Base-by-base conservation (phyloP, 1,284 basidiomycete species). In the Apiotrichum veenhuisii region DNA sequence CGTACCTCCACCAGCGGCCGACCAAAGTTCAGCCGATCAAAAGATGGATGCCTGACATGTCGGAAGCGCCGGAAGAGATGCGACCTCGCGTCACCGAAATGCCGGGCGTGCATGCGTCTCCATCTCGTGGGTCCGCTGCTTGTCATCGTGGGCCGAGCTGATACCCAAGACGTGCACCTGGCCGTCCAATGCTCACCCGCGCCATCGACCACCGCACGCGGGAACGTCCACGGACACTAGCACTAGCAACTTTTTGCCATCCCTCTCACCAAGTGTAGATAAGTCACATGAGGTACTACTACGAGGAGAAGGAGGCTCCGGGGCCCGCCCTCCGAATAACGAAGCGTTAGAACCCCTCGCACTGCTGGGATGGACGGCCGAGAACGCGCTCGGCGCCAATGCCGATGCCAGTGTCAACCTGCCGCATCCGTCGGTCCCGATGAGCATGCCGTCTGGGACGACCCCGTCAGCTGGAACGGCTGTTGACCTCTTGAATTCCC, bases 1-100 rank as follows among this genome's bases (percentile, higher is more conserved):
- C n/a, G n/a, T n/a, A n/a, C n/a, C 41, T 5, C 41, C 11, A 4
- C 20, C 41, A 42, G 10, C 20, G 34, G 41, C n/a, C 50, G 68
- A 9, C 45, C 17, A 10, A 68, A 70, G 41, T 64, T 65, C 23
- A 64, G 62, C 8, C 45, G 66, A 23, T 59, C 59, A 20, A 57
- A 58, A 49, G 37, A 44, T 8, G 65, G 64, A 12, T 67, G 66
- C 52, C 47, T 66, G 50, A 66, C 67, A 22, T 69, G 67, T 42
- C 45, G 65, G 27, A 63, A 61, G 43, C 53, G 69, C 30, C 49
- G 66, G 23, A 70, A 70, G 50, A 41, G 63, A n/a, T 70, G 69
- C 47, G 67, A 70, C 48, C 59, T 64, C 62, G 50, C 20, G 15
- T 64, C 58, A 33, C 64, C 67, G 1, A 33, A 25, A 1, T 70